phyloP scores from a whole-genome alignment of 495 filamentous ascomycete genomes.

The Pseudevernia furfuracea region DNA sequence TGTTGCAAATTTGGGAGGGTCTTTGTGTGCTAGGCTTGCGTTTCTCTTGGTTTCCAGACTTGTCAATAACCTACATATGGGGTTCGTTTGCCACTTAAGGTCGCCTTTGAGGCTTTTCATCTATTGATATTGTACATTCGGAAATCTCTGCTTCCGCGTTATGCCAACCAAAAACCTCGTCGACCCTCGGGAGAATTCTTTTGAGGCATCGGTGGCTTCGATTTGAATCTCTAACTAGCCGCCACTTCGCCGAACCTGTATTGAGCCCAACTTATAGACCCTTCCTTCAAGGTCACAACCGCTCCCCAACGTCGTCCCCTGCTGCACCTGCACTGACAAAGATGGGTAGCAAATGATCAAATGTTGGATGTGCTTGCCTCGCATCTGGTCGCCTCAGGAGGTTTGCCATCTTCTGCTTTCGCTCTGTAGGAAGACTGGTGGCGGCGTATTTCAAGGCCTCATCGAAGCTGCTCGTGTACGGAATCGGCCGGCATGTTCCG shows the following conservation, averaged over 20 bases:
- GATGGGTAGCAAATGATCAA: constrained; percentile 76
- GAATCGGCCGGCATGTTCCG: constrained; percentile 43
- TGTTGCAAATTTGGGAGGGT: not conserved
- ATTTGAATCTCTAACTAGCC: constrained; percentile 13
- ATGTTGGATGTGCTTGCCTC: constrained; percentile 65
- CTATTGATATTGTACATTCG: not conserved
- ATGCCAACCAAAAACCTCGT: not conserved
- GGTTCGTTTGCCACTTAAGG: not conserved
- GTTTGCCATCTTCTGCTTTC: constrained; percentile 53
- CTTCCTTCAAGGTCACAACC: constrained; percentile 59
- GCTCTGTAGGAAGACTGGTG: constrained; percentile 41
- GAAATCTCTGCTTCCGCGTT: not conserved
- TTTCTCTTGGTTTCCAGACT: not conserved
- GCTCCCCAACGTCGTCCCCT: constrained; percentile 51
- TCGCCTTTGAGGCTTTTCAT: not conserved
- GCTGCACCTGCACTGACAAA: constrained; percentile 68
- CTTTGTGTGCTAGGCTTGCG: not conserved
- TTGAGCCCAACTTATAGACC: constrained; percentile 65
- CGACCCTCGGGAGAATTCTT: not conserved
- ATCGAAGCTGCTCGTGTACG: constrained; percentile 71
- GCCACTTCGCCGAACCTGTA: constrained; percentile 63
- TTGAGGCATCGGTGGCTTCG: not conserved
- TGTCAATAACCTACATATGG: not conserved
- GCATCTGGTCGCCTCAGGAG: constrained; percentile 59
- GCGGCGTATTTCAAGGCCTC: constrained; percentile 68